Conservation (phyloP, 1,139 yeast genomes). For the Lodderomyces parapsilosis region DNA sequence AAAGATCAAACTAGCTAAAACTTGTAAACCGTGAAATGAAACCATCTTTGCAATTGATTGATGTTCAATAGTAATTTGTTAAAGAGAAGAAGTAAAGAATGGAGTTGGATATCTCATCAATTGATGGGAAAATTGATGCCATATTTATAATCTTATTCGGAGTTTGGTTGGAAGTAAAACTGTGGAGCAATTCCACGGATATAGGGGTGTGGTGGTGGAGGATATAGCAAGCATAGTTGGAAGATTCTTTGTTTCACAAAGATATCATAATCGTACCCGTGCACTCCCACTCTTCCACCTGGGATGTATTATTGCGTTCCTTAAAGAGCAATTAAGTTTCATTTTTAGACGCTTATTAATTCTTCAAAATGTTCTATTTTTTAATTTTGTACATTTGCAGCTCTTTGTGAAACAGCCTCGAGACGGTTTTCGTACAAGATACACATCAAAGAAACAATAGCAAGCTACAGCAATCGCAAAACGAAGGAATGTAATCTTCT, state of each 20-base stretch:
- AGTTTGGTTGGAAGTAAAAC: no score
- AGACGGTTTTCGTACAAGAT: no score
- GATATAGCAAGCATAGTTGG: no score
- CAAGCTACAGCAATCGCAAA: no score
- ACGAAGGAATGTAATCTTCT: no score
- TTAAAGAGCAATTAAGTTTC: neutral
- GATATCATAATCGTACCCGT: neutral
- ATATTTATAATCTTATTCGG: no score
- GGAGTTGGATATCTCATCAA: neutral
- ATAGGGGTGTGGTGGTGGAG: no score
- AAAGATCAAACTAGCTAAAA: slow-evolving; percentile 1
- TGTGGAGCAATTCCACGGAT: no score
- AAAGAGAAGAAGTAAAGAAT: neutral
- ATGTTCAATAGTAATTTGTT: neutral
- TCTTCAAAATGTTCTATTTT: neutral
- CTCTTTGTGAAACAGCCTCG: no score
- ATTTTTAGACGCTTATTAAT: neutral
- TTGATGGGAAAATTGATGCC: no score
- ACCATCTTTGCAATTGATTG: slow-evolving; percentile 1
- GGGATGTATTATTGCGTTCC: neutral
- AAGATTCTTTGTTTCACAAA: neutral
- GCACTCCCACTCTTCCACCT: no score
- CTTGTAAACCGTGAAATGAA: slow-evolving; percentile 2
- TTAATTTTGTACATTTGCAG: neutral
- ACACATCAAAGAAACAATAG: no score